Evolutionary conservation across 495 filamentous ascomycete genomes (phyloP).

Genomic region (Sordaria brevicollis): DNA sequence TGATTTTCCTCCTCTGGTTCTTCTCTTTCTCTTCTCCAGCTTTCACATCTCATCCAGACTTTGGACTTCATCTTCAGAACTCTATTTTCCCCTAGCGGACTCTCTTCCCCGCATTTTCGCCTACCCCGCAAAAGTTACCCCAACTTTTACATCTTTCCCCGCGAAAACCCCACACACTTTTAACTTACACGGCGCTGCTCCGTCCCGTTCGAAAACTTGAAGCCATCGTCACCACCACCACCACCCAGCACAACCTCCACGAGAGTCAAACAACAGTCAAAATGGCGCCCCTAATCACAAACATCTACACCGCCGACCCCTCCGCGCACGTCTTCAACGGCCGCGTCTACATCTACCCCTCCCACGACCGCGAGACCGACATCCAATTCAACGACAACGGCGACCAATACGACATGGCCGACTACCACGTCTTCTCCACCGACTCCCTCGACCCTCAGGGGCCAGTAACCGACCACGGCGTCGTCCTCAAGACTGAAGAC

Average conservation of each 20-base stretch:
- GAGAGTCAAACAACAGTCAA: neutral
- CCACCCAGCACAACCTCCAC: constrained; percentile 1
- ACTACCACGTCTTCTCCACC: constrained; percentile 56
- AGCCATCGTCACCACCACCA: constrained; percentile 1
- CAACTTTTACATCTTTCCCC: neutral
- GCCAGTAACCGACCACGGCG: constrained; percentile 49
- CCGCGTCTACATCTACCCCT: constrained; percentile 55
- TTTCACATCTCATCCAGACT: neutral
- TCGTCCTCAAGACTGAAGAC: constrained; percentile 41
- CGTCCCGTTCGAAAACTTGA: neutral
- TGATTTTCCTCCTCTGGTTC: neutral
- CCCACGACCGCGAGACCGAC: constrained; percentile 52
- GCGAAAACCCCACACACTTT: neutral
- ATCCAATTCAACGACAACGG: constrained; percentile 65
- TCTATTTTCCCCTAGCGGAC: neutral
- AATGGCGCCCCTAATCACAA: constrained; percentile 46
- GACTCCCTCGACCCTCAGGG: constrained; percentile 34
- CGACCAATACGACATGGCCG: constrained; percentile 73
- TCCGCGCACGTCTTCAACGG: constrained; percentile 55
- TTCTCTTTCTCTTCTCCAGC: neutral
- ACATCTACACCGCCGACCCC: constrained; percentile 63
- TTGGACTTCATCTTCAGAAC: neutral
- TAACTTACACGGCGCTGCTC: neutral
- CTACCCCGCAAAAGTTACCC: neutral
- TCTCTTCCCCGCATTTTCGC: neutral